phyloP scores from a whole-genome alignment of 768 basidiomycete species.

The Lentinula boryana region DNA sequence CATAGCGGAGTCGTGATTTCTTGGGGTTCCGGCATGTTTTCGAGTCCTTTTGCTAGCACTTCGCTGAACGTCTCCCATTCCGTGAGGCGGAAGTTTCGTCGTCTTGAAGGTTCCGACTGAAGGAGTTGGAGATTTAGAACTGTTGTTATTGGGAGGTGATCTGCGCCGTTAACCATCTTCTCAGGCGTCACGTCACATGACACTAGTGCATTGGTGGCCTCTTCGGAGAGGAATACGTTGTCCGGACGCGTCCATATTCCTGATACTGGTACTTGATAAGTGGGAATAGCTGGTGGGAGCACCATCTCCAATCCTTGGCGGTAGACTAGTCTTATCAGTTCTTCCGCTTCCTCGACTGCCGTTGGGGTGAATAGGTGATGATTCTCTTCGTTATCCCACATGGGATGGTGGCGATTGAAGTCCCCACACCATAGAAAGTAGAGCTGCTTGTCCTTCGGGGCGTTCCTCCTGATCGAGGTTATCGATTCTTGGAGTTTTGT shows the following conservation, averaged over 20 bases:
- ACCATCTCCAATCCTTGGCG: not conserved
- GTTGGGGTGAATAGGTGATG: slow-evolving; percentile 11
- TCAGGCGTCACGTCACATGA: not conserved
- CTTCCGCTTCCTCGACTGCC: not conserved
- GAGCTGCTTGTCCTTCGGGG: not conserved
- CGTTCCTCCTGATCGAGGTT: too few relatives aligned
- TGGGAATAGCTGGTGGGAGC: not conserved
- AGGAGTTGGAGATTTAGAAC: not conserved
- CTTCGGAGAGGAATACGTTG: not conserved
- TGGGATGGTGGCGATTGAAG: slow-evolving; percentile 15
- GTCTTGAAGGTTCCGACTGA: not conserved
- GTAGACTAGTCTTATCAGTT: not conserved
- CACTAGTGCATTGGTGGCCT: not conserved
- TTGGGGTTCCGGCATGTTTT: not conserved
- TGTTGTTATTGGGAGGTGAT: not conserved
- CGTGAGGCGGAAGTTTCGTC: not conserved
- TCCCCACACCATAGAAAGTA: slow-evolving; percentile 9
- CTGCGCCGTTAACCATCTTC: not conserved
- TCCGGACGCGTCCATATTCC: not conserved
- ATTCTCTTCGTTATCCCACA: slow-evolving; percentile 15
- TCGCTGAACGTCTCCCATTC: not conserved
- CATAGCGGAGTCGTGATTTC: not conserved
- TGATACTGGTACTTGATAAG: not conserved
- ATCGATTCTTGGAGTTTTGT: not conserved
- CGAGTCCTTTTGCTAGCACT: not conserved